Evolutionary conservation across 495 filamentous ascomycete species (phyloP), one percentile per base, ranked within the genome.

Genomic region (Hypoxylon fuscum): DNA sequence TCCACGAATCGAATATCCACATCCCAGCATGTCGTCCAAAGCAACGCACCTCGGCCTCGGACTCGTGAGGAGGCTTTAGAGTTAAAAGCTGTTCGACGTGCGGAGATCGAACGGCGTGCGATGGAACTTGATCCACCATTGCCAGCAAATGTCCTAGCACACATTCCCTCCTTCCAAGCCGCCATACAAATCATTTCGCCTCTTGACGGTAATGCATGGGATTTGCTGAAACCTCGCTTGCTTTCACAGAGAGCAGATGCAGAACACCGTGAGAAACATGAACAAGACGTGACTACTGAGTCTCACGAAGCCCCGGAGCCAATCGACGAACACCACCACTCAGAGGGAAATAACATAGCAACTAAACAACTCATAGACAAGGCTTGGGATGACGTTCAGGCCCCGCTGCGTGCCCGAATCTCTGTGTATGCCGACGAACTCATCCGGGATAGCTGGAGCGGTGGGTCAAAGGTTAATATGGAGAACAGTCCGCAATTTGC

Each of bases 41-140:
- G 21, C 54, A 56, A 63, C 49, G 22, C 11, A 6, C 32, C 35
- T 9, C 75, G 71, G 37, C 68, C 72, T 23, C 77, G 79, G 15
- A 77, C 77, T 15, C 72, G 72, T 18, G 81, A 82, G 52, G 74
- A 77, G 46, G 76, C 75, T 17, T 66, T 74, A 11, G 80, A 85
- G 67, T 74, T 85, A 12, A 89, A 88, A 72, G 83, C 80, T 32
- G 75, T 79, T 20, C 80, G 87, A 54, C 77, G 79, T 64, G 75
- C 77, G 3, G 90, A 90, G 62, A 92, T 92, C 56, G 88, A 92
- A 68, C 79, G 79, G 27, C 83, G 87, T 15, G 88, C 87, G 64
- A 64, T 80, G 68, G 72, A 78, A 21, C 72, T 93, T 12, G 67
- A 84, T 31, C 90, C 89, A 11, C 87, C 89, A 14, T 68, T 93